Evolutionary conservation across 805 yeast genomes (phyloP).

Genomic region (Metschnikowia borealis): DNA sequence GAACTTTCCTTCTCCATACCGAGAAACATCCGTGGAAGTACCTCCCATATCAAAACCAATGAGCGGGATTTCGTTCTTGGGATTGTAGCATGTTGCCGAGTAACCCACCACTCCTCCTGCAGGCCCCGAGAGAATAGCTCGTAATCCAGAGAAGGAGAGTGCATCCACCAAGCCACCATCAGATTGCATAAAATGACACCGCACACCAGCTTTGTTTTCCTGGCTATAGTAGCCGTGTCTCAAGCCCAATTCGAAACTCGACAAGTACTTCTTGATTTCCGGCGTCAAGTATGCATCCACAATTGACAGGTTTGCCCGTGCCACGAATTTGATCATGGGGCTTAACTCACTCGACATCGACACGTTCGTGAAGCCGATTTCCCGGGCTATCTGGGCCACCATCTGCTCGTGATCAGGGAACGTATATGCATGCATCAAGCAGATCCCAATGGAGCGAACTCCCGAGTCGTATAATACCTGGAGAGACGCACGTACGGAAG

Average conservation of each 20-base stretch:
- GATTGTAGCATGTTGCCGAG: constrained; percentile 67
- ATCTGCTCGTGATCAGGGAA: constrained; percentile 36
- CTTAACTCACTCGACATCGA: constrained; percentile 39
- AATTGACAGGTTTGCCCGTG: constrained; percentile 39
- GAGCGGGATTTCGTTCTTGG: constrained; percentile 50
- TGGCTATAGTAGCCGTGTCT: constrained; percentile 31
- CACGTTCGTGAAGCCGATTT: constrained; percentile 34
- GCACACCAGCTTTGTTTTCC: constrained; percentile 39
- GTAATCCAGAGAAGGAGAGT: constrained; percentile 75
- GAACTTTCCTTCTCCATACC: constrained; percentile 35
- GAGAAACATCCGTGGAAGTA: constrained; percentile 43
- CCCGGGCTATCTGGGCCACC: constrained; percentile 32
- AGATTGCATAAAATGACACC: constrained; percentile 87
- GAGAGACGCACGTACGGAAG: constrained; percentile 22
- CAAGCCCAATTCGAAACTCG: constrained; percentile 38
- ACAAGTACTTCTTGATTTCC: constrained; percentile 31
- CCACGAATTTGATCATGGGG: constrained; percentile 44
- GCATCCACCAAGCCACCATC: constrained; percentile 94
- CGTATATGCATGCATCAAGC: constrained; percentile 39
- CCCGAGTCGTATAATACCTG: constrained; percentile 20
- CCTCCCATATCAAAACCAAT: constrained; percentile 45
- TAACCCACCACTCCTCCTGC: constrained; percentile 98
- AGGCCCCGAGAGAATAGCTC: constrained; percentile 90
- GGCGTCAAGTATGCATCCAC: constrained; percentile 45
- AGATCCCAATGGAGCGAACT: constrained; percentile 26